Evolutionary conservation across 257 asterid genomes (phyloP).

Genomic region (Linderniella brevidens): DNA sequence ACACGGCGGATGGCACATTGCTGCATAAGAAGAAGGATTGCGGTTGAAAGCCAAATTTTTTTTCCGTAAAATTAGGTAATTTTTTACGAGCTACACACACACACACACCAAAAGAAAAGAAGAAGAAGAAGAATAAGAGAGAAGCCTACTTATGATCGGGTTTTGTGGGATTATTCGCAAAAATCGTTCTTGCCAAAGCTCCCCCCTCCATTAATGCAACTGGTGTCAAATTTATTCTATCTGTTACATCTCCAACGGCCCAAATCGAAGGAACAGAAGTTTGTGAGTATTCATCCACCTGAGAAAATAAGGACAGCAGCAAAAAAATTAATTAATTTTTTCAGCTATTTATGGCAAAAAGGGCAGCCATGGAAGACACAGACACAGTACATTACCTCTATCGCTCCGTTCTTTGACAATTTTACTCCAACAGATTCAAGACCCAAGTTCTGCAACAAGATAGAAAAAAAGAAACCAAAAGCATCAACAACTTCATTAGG

Average conservation of each 20-base stretch:
- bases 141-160: slow-evolving; percentile 87
- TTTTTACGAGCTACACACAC: neutral
- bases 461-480: slow-evolving; percentile 7
- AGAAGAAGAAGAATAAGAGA: no score
- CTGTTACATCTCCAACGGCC: slow-evolving; percentile 99
- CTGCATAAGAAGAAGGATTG: slow-evolving; percentile 23
- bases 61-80: slow-evolving; percentile 6
- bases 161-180: slow-evolving; percentile 63
- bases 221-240: slow-evolving; percentile 93
- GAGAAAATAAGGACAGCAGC: slow-evolving; percentile 2
- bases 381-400: slow-evolving; percentile 36
- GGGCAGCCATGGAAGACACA: neutral
- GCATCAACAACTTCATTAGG: slow-evolving; percentile 5
- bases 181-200: slow-evolving; percentile 84
- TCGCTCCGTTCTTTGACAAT: slow-evolving; percentile 66
- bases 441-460: slow-evolving; percentile 61
- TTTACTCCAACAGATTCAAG: slow-evolving; percentile 75
- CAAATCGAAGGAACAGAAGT: slow-evolving; percentile 92
- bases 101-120: slow-evolving; percentile 3
- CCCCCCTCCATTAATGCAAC: slow-evolving; percentile 99
- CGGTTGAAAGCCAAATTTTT: no score
- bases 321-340: neutral
- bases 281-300: slow-evolving; percentile 89
- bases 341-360: neutral
- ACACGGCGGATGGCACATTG: slow-evolving; percentile 79